Evolutionary conservation across 116 monocot genomes (phyloP).

Genomic region (Dioscorea cayenensis): DNA sequence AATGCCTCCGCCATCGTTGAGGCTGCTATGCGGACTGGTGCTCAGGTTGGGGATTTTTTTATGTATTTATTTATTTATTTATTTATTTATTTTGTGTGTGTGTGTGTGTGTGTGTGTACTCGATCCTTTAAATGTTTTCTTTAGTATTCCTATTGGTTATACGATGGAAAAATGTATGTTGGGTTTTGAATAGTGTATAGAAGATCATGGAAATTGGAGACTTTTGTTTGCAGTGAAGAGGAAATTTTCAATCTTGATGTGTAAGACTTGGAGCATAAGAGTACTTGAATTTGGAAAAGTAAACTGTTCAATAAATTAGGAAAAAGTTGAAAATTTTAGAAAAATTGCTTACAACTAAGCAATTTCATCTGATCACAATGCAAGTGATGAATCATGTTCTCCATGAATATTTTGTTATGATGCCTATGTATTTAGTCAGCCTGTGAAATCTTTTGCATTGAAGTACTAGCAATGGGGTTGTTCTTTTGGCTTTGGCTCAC

Average conservation of each 20-base stretch:
- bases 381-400: neutral
- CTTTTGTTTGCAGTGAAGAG: neutral
- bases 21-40: constrained; percentile 76
- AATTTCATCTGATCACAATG: neutral
- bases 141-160: neutral
- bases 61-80: too few relatives aligned
- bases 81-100: too few relatives aligned
- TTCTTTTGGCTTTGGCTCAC: too few relatives aligned
- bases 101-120: too few relatives aligned
- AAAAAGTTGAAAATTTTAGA: too few relatives aligned
- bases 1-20: constrained; percentile 65
- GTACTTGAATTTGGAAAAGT: neutral
- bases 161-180: neutral
- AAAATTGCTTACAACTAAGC: neutral
- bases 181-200: neutral
- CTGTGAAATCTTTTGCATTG: too few relatives aligned
- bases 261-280: neutral
- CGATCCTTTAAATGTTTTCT: neutral
- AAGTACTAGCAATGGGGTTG: too few relatives aligned
- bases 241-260: neutral
- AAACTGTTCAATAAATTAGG: too few relatives aligned
- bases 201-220: neutral
- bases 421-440: too few relatives aligned
- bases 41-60: constrained; percentile 45
- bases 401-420: neutral